Conservation (phyloP, 2,329 filamentous ascomycete genomes). For the Cordyceps fumosorosea region DNA sequence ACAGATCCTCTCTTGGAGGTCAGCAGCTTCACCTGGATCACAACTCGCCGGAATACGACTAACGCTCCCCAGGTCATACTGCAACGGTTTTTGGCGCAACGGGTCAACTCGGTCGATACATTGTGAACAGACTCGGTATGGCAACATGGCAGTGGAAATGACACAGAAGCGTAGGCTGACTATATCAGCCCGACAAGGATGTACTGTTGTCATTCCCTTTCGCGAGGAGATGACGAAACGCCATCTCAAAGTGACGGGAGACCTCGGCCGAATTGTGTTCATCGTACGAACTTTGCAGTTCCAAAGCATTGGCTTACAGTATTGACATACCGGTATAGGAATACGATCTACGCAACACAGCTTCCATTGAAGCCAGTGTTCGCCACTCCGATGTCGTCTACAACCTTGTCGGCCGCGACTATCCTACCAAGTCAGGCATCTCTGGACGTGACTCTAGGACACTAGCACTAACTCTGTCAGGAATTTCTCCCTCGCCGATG, state of each 20-base stretch:
- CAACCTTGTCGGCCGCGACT: conserved; percentile 90
- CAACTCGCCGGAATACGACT: conserved; percentile 18
- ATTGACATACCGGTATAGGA: conserved; percentile 49
- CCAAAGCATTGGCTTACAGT: not conserved
- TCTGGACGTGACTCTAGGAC: conserved; percentile 17
- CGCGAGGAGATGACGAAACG: conserved; percentile 97
- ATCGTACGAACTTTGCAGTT: conserved; percentile 48
- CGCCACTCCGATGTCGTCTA: conserved; percentile 96
- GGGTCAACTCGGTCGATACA: conserved; percentile 91
- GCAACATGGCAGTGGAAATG: not conserved
- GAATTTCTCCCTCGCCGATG: conserved; percentile 90
- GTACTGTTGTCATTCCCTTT: conserved; percentile 87
- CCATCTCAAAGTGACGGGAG: conserved; percentile 92
- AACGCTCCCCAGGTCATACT: conserved; percentile 65
- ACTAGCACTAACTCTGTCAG: conserved; percentile 41
- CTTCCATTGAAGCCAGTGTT: conserved; percentile 93
- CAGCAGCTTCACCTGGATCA: conserved; percentile 24
- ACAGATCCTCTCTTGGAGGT: conserved; percentile 85
- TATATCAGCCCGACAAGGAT: conserved; percentile 74
- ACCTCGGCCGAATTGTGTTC: conserved; percentile 84
- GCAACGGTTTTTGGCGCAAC: conserved; percentile 97
- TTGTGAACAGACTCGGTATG: conserved; percentile 84
- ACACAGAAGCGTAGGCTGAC: conserved; percentile 16
- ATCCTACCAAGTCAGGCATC: conserved; percentile 76
- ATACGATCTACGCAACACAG: conserved; percentile 89